Base-by-base conservation (phyloP, 1,139 yeast genomes). In the Lodderomyces oxycetoniae region DNA sequence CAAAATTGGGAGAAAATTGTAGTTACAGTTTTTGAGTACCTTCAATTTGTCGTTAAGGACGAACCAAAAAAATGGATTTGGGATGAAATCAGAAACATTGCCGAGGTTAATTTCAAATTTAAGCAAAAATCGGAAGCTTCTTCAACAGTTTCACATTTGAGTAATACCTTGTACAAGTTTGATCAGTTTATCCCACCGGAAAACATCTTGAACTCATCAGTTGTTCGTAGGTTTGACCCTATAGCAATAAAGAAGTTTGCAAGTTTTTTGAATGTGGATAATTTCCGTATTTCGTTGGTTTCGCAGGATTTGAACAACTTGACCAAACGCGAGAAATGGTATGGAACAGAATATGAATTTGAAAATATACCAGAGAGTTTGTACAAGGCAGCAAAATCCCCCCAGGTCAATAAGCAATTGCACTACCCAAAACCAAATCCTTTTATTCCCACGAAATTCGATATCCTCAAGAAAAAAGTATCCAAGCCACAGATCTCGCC, bases 401-500 rank as follows among this genome's bases (percentile, higher is more conserved):
- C 35, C 19, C 17, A 7, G 6, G 7, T 16, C 4, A 32, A 30
- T 22, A 30, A 34, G n/a, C 47, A 54, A 8, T 67, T 86, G 31
- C 73, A 68, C 41, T 61, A 85, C 41, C 97, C 97, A 2, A 61
- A 59, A 4, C 73, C 69, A 14, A 91, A 91, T 55, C 80, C 74
- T 36, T 91, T 87, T 48, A 78, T 91, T 37, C 93, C 97, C 5
- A 74, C 82, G 7, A 69, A 85, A 50, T 87, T 91, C 49, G 67
- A 68, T 1, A 79, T 87, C 5, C 64, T 63, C 21, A 70, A 67
- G 42, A 53, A 60, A 30, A 70, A 69, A 28, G 37, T 51, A 3
- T 51, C 50, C 5, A 30, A 24, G 1, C 69, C 74, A 0, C 52
- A 61, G 30, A 44, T 47, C 5, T 61, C 60, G 41, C 75, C 74